These are phyloP conservation scores for Phytopythium chamaehyphon DNA, from an alignment of 352 stramenopile species.

Conservation along the genomic window DNA sequence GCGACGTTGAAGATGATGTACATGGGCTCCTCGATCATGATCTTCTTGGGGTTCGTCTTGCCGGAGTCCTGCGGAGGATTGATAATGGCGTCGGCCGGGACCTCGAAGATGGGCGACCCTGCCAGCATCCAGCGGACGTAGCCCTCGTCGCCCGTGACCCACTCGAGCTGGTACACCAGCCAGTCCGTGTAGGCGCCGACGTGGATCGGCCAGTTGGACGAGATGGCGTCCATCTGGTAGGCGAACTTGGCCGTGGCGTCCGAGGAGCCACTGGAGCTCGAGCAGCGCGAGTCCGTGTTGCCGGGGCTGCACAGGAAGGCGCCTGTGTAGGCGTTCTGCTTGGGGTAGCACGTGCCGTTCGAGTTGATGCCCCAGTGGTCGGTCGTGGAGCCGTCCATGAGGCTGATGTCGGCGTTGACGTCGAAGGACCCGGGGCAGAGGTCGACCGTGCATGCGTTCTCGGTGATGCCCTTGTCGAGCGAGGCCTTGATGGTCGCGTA, in stretches of 20 bases:
- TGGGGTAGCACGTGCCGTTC: slow-evolving; percentile 55
- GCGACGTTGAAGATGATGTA: slow-evolving; percentile 57
- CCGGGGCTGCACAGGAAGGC: slow-evolving; percentile 45
- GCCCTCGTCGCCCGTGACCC: slow-evolving; percentile 25
- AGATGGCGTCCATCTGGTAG: slow-evolving; percentile 41
- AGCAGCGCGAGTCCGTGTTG: slow-evolving; percentile 28
- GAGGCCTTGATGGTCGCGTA: slow-evolving; percentile 18
- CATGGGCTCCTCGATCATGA: slow-evolving; percentile 43
- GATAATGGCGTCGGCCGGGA: slow-evolving; percentile 46
- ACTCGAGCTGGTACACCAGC: slow-evolving; percentile 24
- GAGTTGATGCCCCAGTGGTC: slow-evolving; percentile 37
- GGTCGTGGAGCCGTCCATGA: slow-evolving; percentile 11
- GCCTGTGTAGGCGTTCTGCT: slow-evolving; percentile 52
- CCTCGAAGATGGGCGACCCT: slow-evolving; percentile 73
- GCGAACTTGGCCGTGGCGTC: slow-evolving; percentile 29
- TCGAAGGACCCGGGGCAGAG: slow-evolving; percentile 29
- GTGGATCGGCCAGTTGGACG: slow-evolving; percentile 73
- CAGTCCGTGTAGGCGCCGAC: slow-evolving; percentile 59
- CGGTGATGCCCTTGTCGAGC: slow-evolving; percentile 21
- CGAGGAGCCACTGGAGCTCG: slow-evolving; percentile 12
- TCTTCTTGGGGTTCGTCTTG: slow-evolving; percentile 43
- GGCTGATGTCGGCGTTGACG: slow-evolving; percentile 24
- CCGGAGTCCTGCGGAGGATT: slow-evolving; percentile 20
- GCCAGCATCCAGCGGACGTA: slow-evolving; percentile 60
- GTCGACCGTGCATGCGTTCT: slow-evolving; percentile 19